Conservation (phyloP, 2,329 filamentous ascomycete genomes). For the Fusarium falciforme region DNA sequence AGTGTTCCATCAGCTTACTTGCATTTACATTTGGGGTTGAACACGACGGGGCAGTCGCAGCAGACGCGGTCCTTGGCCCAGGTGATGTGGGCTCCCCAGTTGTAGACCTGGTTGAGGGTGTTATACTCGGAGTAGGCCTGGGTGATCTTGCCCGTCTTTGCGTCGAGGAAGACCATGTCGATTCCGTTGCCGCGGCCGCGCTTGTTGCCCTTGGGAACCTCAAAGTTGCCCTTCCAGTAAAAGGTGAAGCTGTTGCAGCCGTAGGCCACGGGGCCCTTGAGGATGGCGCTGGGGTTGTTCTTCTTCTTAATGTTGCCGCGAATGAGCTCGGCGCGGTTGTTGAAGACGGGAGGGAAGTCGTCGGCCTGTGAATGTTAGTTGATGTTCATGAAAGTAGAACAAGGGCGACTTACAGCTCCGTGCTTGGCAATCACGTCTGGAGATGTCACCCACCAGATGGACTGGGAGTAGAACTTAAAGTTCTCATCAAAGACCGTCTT, state of each 20-base stretch:
- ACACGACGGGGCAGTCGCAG: constrained; percentile 35
- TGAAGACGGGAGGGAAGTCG: constrained; percentile 33
- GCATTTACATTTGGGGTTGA: constrained; percentile 31
- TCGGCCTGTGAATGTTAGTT: constrained; percentile 13
- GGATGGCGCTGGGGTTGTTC: constrained; percentile 24
- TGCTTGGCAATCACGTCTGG: constrained; percentile 24
- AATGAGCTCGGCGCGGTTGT: constrained; percentile 27
- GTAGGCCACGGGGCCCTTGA: constrained; percentile 30
- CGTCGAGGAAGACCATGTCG: constrained; percentile 35
- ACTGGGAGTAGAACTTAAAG: constrained; percentile 34
- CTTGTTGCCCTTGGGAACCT: constrained; percentile 7
- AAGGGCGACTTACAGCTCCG: constrained; percentile 6
- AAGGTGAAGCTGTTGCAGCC: constrained; percentile 39
- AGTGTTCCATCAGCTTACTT: not conserved
- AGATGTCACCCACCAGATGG: constrained; percentile 33
- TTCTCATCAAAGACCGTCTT: constrained; percentile 23
- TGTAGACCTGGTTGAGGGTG: constrained; percentile 38
- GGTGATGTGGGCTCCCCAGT: constrained; percentile 35
- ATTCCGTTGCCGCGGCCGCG: constrained; percentile 32
- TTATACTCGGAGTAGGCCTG: constrained; percentile 38
- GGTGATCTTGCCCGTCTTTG: constrained; percentile 20
- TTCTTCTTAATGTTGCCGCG: constrained; percentile 12
- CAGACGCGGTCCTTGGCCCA: constrained; percentile 33
- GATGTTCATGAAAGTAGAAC: too few species aligned
- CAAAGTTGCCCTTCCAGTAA: constrained; percentile 40